A percentile compares a stretch with the other conserved stretches of the same genome.
These are phyloP conservation scores for Ramaria sp. DNA, from an alignment of 768 basidiomycete genomes.

Conservation along the genomic window DNA sequence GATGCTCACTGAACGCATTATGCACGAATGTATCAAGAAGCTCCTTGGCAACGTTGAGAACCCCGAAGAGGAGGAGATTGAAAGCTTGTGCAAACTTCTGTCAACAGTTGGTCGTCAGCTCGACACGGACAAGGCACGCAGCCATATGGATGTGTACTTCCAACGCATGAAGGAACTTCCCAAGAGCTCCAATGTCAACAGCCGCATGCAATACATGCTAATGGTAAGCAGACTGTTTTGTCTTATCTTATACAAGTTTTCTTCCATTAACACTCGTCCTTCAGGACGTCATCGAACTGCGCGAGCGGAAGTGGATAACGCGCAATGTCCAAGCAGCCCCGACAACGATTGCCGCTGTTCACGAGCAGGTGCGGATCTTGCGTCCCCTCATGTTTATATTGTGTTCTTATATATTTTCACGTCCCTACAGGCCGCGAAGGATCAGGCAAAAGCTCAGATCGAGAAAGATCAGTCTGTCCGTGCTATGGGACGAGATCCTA, in stretches of 20 bases:
- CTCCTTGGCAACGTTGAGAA: constrained; percentile 86
- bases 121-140: constrained; percentile 71
- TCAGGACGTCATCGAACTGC: constrained; percentile 86
- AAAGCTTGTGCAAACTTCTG: constrained; percentile 88
- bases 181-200: constrained; percentile 62
- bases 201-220: constrained; percentile 93
- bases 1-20: constrained; percentile 96
- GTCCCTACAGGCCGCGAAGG: constrained; percentile 58
- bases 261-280: constrained; percentile 5
- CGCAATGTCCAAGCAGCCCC: constrained; percentile 70
- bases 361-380: constrained; percentile 52
- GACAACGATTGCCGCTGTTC: constrained; percentile 80
- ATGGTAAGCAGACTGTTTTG: constrained; percentile 44
- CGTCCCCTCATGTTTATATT: neutral
- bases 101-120: constrained; percentile 79
- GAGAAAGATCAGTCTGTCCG: constrained; percentile 52
- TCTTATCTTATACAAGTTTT: neutral
- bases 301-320: constrained; percentile 70
- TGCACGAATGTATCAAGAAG: constrained; percentile 98
- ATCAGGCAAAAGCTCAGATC: constrained; percentile 47
- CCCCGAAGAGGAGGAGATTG: constrained; percentile 96
- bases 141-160: constrained; percentile 91
- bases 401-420: neutral
- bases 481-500: constrained; percentile 32
- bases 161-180: constrained; percentile 76